Evolutionary conservation across 1,284 basidiomycete genomes (phyloP).

Genomic region (Boletellus sp.): DNA sequence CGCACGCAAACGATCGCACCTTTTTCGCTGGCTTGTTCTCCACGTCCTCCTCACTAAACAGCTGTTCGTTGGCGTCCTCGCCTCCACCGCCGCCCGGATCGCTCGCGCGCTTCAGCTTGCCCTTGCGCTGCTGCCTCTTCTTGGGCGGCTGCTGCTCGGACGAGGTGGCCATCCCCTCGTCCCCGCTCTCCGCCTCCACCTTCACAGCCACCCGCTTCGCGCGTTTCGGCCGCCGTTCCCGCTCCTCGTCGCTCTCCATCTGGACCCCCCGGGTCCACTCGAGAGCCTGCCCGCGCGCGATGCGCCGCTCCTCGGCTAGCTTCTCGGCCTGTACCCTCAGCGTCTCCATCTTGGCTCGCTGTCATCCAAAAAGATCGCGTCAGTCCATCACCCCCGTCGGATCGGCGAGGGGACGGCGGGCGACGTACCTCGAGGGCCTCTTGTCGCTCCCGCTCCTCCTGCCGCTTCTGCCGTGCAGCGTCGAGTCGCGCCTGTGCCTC

Average conservation of each 20-base stretch:
- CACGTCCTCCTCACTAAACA: conserved; percentile 69
- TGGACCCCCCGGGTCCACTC: conserved; percentile 68
- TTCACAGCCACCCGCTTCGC: conserved; percentile 48
- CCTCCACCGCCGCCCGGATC: conserved; percentile 38
- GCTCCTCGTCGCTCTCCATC: conserved; percentile 74
- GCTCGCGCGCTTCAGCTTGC: conserved; percentile 43
- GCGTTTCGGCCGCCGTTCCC: conserved; percentile 62
- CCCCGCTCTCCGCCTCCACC: conserved; percentile 54
- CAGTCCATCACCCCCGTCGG: not conserved
- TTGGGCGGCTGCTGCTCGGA: conserved; percentile 50
- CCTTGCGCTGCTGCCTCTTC: conserved; percentile 41
- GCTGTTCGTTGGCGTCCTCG: not conserved
- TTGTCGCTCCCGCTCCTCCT: conserved; percentile 60
- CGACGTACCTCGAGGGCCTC: conserved; percentile 55
- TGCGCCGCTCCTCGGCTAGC: conserved; percentile 68
- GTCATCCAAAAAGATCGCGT: not conserved
- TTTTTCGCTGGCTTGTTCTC: conserved; percentile 63
- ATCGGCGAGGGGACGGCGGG: not conserved
- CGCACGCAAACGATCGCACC: conserved; percentile 36
- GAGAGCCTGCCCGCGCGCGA: conserved; percentile 75
- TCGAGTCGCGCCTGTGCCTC: conserved; percentile 73
- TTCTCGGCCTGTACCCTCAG: conserved; percentile 60
- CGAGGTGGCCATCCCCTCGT: conserved; percentile 38
- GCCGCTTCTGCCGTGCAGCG: conserved; percentile 63
- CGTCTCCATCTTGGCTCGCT: conserved; percentile 58